Evolutionary conservation across 169 alveolate species (phyloP).

Genomic region (Cryptosporidium viatorum): DNA sequence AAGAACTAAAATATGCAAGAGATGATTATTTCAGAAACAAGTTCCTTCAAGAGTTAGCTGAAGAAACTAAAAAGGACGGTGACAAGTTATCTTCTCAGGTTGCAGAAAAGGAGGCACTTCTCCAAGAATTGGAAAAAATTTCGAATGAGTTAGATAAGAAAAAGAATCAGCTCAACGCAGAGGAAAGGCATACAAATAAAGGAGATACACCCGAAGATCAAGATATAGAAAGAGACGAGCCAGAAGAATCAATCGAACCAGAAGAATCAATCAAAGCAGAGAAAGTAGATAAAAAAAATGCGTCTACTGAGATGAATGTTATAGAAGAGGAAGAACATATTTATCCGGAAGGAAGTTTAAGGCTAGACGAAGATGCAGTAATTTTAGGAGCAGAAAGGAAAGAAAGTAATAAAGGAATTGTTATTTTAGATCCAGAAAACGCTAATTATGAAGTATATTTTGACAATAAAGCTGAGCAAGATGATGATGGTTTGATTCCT

Average conservation of each 20-base stretch:
- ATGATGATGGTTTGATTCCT: conserved; percentile 51
- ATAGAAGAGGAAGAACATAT: not conserved
- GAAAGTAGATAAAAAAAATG: not conserved
- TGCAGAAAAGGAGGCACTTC: conserved; percentile 57
- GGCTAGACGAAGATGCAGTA: conserved; percentile 46
- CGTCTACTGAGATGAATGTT: not conserved
- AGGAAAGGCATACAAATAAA: not conserved
- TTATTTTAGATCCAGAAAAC: conserved; percentile 67
- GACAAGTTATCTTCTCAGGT: conserved; percentile 21
- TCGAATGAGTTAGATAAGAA: conserved; percentile 25
- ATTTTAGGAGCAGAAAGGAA: conserved; percentile 36
- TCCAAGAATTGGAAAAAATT: conserved; percentile 33
- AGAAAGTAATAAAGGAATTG: conserved; percentile 13
- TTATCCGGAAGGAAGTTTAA: conserved; percentile 30
- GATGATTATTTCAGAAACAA: conserved; percentile 13
- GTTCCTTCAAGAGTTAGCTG: not conserved
- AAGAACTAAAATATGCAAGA: conserved; percentile 30
- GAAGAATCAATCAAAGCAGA: not conserved
- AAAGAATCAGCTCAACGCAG: not conserved
- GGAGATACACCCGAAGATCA: not conserved
- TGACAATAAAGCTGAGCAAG: not conserved
- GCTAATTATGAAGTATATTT: conserved; percentile 5
- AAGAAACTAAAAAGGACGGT: not conserved
- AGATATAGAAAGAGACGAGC: not conserved
- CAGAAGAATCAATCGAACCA: not conserved